phyloP scores from a whole-genome alignment of 805 yeast genomes.

The Diddensiella santjacobensis region DNA sequence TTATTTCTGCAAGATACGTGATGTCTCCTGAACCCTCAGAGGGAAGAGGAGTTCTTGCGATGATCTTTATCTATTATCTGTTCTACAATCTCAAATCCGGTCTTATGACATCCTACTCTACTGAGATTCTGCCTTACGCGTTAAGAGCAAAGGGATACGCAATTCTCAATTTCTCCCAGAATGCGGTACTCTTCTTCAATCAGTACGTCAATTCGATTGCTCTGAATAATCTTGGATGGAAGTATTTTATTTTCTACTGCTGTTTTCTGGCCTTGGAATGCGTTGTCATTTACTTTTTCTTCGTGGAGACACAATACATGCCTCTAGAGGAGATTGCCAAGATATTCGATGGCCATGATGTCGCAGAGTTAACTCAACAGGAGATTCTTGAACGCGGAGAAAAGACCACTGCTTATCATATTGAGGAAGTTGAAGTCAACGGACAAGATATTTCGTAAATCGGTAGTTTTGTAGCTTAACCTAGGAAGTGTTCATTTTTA shows the following conservation, averaged over 20 bases:
- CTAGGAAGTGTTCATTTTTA: too few relatives aligned
- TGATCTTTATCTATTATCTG: conserved; percentile 18
- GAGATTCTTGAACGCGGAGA: conserved; percentile 4
- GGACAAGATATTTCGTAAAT: too few relatives aligned
- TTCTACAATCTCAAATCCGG: conserved; percentile 19
- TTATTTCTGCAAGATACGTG: conserved; percentile 12
- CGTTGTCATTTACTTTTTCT: conserved; percentile 34
- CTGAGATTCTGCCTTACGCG: conserved; percentile 25
- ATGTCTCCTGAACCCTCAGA: conserved; percentile 10
- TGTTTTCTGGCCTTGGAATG: conserved; percentile 34
- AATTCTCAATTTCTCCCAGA: conserved; percentile 21
- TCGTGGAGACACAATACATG: conserved; percentile 43
- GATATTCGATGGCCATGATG: conserved; percentile 38
- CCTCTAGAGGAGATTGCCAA: conserved; percentile 43
- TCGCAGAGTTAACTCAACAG: conserved; percentile 17
- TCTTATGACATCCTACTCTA: conserved; percentile 10
- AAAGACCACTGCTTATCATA: neutral
- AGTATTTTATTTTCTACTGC: conserved; percentile 45
- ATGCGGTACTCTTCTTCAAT: conserved; percentile 23
- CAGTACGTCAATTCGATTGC: conserved; percentile 38
- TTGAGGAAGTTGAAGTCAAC: conserved; percentile 1
- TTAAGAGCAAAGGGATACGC: conserved; percentile 42
- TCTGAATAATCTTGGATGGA: conserved; percentile 42
- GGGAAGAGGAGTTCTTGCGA: conserved; percentile 15
- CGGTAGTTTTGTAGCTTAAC: too few relatives aligned